A percentile compares a stretch with the other conserved stretches of the same genome.
phyloP scores from a whole-genome alignment of 1,139 yeast species.

The Geotrichum australiense region DNA sequence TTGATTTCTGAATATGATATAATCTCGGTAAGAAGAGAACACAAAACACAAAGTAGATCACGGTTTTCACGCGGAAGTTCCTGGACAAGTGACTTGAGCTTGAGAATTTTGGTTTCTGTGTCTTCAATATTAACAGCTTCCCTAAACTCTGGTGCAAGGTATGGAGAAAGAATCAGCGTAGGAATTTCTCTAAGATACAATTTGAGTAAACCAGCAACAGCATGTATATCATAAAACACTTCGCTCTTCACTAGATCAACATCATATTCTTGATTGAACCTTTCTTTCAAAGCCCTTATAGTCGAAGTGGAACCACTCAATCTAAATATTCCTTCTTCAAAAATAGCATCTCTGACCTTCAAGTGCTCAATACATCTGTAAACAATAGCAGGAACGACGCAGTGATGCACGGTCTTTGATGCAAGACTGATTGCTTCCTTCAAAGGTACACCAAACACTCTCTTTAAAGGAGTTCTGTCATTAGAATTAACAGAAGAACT shows the following conservation, averaged over 20 bases:
- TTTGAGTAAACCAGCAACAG: slow-evolving; percentile 72
- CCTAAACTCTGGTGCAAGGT: slow-evolving; percentile 39
- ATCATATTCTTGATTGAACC: slow-evolving; percentile 54
- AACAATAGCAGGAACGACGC: slow-evolving; percentile 65
- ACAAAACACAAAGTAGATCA: slow-evolving; percentile 57
- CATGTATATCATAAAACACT: slow-evolving; percentile 54
- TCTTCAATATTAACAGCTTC: slow-evolving; percentile 34
- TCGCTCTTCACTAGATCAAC: slow-evolving; percentile 47
- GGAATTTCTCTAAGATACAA: slow-evolving; percentile 70
- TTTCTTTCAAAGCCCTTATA: slow-evolving; percentile 64
- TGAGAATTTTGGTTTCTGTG: slow-evolving; percentile 30
- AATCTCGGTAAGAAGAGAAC: slow-evolving; percentile 60
- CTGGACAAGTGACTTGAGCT: slow-evolving; percentile 33
- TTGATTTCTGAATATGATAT: slow-evolving; percentile 57
- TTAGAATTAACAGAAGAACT: slow-evolving; percentile 2
- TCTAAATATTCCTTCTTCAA: slow-evolving; percentile 87
- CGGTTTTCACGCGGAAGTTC: slow-evolving; percentile 46
- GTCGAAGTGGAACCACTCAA: slow-evolving; percentile 83
- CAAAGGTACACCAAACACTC: slow-evolving; percentile 62
- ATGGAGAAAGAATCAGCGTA: slow-evolving; percentile 52
- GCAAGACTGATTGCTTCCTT: slow-evolving; percentile 47
- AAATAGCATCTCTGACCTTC: slow-evolving; percentile 59
- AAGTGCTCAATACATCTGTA: slow-evolving; percentile 70
- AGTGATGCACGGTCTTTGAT: slow-evolving; percentile 33
- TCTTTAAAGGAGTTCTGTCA: slow-evolving; percentile 3